Conservation (phyloP, 2,329 filamentous ascomycete genomes). For the Cladosporium sp. region DNA sequence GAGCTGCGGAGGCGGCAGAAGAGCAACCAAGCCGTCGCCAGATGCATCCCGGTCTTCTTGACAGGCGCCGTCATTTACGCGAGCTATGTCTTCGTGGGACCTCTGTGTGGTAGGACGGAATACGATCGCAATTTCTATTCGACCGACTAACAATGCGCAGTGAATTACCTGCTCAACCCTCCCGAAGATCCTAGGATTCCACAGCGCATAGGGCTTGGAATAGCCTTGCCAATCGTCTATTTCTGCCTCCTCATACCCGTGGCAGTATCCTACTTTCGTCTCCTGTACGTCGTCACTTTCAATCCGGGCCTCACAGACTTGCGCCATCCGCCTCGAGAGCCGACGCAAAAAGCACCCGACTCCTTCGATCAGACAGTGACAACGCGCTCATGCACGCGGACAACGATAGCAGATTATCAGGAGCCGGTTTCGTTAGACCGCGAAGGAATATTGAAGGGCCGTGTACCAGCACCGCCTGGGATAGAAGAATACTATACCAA, state of each 20-base stretch:
- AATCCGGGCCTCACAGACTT: slow-evolving; percentile 72
- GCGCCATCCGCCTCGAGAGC: slow-evolving; percentile 37
- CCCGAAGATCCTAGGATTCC: slow-evolving; percentile 20
- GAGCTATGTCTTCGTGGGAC: slow-evolving; percentile 28
- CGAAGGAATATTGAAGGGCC: slow-evolving; percentile 22
- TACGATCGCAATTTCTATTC: not conserved
- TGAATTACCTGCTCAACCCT: slow-evolving; percentile 65
- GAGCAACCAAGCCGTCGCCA: slow-evolving; percentile 17
- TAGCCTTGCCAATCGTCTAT: slow-evolving; percentile 68
- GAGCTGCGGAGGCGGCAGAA: slow-evolving; percentile 13
- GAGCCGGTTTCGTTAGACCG: slow-evolving; percentile 26
- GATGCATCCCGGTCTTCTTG: slow-evolving; percentile 27
- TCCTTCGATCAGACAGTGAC: slow-evolving; percentile 11
- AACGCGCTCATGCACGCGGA: slow-evolving; percentile 18
- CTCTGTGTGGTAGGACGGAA: slow-evolving; percentile 18
- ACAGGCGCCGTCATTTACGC: slow-evolving; percentile 27
- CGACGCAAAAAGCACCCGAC: slow-evolving; percentile 11
- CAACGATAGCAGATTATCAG: slow-evolving; percentile 16
- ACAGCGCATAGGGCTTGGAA: slow-evolving; percentile 54
- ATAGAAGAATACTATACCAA: slow-evolving; percentile 75
- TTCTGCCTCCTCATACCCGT: slow-evolving; percentile 67
- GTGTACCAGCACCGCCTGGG: slow-evolving; percentile 57
- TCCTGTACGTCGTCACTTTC: slow-evolving; percentile 62
- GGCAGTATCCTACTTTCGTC: slow-evolving; percentile 64
- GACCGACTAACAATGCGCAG: slow-evolving; percentile 38